Conservation (phyloP, 345 rosid species). For the Eucalyptus camaldulensis region DNA sequence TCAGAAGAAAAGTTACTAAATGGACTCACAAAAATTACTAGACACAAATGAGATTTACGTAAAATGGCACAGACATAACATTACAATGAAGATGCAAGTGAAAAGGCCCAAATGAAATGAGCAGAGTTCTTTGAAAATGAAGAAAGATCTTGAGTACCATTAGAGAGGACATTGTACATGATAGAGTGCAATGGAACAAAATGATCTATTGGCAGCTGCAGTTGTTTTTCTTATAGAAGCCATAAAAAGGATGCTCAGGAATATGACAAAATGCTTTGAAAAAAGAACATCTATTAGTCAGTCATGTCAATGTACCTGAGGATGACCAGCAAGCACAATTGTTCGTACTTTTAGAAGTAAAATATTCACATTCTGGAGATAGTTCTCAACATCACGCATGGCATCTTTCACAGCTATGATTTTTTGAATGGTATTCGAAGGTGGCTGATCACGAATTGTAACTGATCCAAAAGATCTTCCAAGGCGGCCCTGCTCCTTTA, state of each 20-base stretch:
- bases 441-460: conserved; percentile 86
- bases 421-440: conserved; percentile 93
- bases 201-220: background rate
- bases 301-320: conserved; percentile 49
- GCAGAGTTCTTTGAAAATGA: background rate
- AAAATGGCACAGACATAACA: background rate
- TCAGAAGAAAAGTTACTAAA: background rate
- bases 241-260: background rate
- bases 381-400: conserved; percentile 72
- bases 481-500: conserved; percentile 87
- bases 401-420: conserved; percentile 90
- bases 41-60: background rate
- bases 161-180: background rate
- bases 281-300: background rate
- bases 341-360: conserved; percentile 66
- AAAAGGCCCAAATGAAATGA: background rate
- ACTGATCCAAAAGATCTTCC: conserved; percentile 82
- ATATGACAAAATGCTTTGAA: background rate
- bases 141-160: background rate
- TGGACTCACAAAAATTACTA: background rate
- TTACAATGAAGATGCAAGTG: background rate
- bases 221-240: background rate
- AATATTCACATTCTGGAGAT: conserved; percentile 82
- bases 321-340: conserved; percentile 77
- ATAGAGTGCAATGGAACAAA: background rate